These are phyloP conservation scores for Mrakia frigida DNA, from an alignment of 768 basidiomycete species.

Conservation along the genomic window DNA sequence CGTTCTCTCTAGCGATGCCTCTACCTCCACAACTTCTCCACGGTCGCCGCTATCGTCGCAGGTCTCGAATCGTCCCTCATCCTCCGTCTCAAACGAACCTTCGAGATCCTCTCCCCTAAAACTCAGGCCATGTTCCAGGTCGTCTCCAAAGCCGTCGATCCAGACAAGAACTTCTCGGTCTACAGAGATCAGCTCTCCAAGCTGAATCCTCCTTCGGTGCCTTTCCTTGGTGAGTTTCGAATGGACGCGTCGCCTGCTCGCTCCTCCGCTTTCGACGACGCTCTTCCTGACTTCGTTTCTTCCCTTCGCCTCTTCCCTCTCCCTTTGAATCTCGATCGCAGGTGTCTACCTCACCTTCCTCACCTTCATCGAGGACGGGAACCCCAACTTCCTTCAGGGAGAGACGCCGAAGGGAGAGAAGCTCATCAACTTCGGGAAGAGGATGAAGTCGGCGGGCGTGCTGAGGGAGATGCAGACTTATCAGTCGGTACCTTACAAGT, in stretches of 20 bases:
- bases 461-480: constrained; percentile 95
- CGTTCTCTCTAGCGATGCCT: constrained; percentile 72
- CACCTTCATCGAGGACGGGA: constrained; percentile 98
- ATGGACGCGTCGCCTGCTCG: neutral
- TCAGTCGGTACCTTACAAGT: constrained; percentile 71
- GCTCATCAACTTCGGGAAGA: constrained; percentile 92
- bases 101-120: constrained; percentile 77
- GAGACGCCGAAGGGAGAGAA: constrained; percentile 40
- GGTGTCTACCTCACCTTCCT: constrained; percentile 93
- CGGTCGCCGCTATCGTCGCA: constrained; percentile 93
- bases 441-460: constrained; percentile 91
- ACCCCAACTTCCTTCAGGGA: constrained; percentile 68
- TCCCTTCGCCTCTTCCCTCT: neutral
- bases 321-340: constrained; percentile 41
- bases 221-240: constrained; percentile 73
- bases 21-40: constrained; percentile 83
- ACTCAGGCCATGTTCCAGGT: constrained; percentile 65
- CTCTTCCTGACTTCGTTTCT: neutral
- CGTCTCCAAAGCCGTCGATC: constrained; percentile 85
- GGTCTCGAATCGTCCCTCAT: constrained; percentile 92
- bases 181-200: constrained; percentile 77
- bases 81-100: constrained; percentile 83
- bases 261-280: neutral
- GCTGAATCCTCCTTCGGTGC: constrained; percentile 88
- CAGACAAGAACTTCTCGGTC: constrained; percentile 87